Conservation (phyloP, 768 basidiomycete species). For the Leccinum truebloodii region DNA sequence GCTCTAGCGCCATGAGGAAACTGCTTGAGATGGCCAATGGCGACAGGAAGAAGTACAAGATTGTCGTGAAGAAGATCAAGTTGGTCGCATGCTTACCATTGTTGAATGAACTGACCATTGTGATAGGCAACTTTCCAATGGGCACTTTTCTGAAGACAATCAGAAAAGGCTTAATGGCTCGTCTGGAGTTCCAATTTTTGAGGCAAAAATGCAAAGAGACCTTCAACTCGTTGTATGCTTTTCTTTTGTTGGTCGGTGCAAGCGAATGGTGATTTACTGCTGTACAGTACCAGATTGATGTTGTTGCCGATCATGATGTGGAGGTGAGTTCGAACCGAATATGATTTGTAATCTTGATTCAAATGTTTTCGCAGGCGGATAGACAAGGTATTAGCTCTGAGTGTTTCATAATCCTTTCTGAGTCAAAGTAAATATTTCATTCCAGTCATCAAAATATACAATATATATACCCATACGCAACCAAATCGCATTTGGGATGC, state of each 20-base stretch:
- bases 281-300: conserved; percentile 50
- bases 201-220: conserved; percentile 65
- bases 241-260: neutral
- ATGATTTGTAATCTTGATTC: neutral
- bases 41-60: conserved; percentile 48
- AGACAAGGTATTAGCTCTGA: conserved; percentile 35
- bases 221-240: conserved; percentile 48
- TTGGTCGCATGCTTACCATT: conserved; percentile 26
- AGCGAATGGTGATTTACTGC: neutral
- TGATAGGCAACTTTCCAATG: conserved; percentile 64
- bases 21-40: conserved; percentile 48
- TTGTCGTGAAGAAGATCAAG: conserved; percentile 71
- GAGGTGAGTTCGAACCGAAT: conserved; percentile 20
- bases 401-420: neutral
- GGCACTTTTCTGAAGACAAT: conserved; percentile 68
- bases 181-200: conserved; percentile 57
- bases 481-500: conserved; percentile 49
- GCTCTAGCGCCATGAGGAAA: conserved; percentile 48
- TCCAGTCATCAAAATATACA: conserved; percentile 50
- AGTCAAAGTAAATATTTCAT: neutral
- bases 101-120: neutral
- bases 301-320: conserved; percentile 39
- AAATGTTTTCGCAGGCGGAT: conserved; percentile 35
- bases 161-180: conserved; percentile 57
- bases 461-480: conserved; percentile 51